phyloP scores from a whole-genome alignment of 257 asterid genomes.

The Petrea volubilis region DNA sequence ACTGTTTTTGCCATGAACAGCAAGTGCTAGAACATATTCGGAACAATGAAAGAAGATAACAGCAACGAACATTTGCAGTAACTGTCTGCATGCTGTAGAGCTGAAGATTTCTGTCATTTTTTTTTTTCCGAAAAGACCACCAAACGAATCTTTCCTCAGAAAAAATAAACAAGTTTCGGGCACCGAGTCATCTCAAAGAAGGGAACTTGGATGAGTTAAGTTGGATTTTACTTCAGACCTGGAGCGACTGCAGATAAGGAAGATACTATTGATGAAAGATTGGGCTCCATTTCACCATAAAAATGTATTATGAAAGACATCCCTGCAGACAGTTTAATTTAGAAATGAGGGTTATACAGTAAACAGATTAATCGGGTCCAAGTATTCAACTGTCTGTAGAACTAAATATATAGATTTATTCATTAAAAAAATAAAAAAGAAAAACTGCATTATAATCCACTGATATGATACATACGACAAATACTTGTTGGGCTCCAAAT shows the following conservation, averaged over 20 bases:
- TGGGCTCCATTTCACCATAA: slow-evolving; percentile 33
- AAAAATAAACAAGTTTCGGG: slow-evolving; percentile 15
- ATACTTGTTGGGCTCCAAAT: neutral
- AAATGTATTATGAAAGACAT: slow-evolving; percentile 41
- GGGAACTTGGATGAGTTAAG: slow-evolving; percentile 7
- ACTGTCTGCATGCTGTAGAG: slow-evolving; percentile 65
- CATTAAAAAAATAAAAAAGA: too few relatives aligned
- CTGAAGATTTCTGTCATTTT: slow-evolving; percentile 70
- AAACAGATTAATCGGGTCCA: neutral
- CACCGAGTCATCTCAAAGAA: slow-evolving; percentile 29
- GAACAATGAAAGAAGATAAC: slow-evolving; percentile 70
- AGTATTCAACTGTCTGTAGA: neutral
- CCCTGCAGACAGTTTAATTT: slow-evolving; percentile 36
- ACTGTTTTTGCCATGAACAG: slow-evolving; percentile 64
- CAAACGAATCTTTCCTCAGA: slow-evolving; percentile 30
- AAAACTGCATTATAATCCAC: neutral
- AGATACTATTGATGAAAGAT: slow-evolving; percentile 34
- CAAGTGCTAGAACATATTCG: slow-evolving; percentile 64
- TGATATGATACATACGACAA: neutral
- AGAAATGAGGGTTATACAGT: neutral
- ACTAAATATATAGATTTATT: neutral
- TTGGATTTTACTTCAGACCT: slow-evolving; percentile 45
- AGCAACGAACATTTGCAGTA: slow-evolving; percentile 65
- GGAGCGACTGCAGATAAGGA: slow-evolving; percentile 38
- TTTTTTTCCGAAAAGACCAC: slow-evolving; percentile 34